These are phyloP conservation scores for Neurospora discreta DNA, from an alignment of 495 filamentous ascomycete genomes.

Conservation along the genomic window DNA sequence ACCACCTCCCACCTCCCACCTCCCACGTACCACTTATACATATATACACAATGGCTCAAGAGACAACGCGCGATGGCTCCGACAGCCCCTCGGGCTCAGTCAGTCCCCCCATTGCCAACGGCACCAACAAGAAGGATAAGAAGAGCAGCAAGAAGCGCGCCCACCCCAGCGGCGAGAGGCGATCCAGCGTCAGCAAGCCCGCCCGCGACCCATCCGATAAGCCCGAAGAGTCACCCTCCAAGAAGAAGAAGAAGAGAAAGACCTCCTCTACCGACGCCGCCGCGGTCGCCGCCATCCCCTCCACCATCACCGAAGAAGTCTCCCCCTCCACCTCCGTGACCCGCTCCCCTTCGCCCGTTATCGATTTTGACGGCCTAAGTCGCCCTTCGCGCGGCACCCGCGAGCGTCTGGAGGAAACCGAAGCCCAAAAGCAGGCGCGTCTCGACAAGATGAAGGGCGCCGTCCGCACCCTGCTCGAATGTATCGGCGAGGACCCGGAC, in stretches of 20 bases:
- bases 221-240: conserved; percentile 31
- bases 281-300: conserved; percentile 12
- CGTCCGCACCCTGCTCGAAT: conserved; percentile 84
- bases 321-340: conserved; percentile 13
- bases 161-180: conserved; percentile 22
- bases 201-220: conserved; percentile 68
- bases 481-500: conserved; percentile 89
- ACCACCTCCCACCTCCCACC: neutral
- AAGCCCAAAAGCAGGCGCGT: conserved; percentile 57
- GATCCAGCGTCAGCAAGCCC: conserved; percentile 49
- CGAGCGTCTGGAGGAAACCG: conserved; percentile 65
- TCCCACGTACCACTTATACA: too few species aligned
- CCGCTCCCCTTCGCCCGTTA: conserved; percentile 47
- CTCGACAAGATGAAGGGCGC: conserved; percentile 73
- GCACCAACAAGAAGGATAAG: conserved; percentile 10
- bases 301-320: neutral
- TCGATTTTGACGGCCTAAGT: conserved; percentile 67
- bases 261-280: conserved; percentile 10
- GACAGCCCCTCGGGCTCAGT: conserved; percentile 15
- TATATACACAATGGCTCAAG: conserved; percentile 9
- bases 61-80: conserved; percentile 7
- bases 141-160: conserved; percentile 20
- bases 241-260: conserved; percentile 31
- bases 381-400: conserved; percentile 68
- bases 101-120: conserved; percentile 14